Evolutionary conservation across 1,139 yeast species (phyloP).

Genomic region (Zygosaccharomyces sapae): DNA sequence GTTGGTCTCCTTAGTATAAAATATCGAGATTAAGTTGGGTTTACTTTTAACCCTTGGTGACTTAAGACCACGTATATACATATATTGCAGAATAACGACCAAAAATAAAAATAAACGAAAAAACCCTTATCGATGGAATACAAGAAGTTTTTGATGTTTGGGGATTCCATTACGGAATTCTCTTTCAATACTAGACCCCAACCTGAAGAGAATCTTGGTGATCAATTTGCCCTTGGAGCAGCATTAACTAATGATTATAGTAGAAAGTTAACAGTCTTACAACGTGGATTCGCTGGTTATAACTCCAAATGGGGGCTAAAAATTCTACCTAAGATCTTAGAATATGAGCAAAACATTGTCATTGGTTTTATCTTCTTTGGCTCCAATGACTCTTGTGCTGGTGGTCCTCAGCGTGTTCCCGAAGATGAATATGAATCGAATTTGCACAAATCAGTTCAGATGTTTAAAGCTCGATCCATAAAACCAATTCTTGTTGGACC

Average conservation of each 20-base stretch:
- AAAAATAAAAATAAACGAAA: not conserved
- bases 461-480: conserved; percentile 42
- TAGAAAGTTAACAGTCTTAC: conserved; percentile 52
- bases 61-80: no score
- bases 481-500: conserved; percentile 60
- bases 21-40: not conserved
- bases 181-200: conserved; percentile 37
- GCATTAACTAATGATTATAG: conserved; percentile 48
- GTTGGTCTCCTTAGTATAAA: not conserved
- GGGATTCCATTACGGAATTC: conserved; percentile 66
- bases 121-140: conserved; percentile 26
- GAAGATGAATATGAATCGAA: conserved; percentile 48
- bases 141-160: conserved; percentile 55
- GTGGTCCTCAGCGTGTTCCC: conserved; percentile 52
- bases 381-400: conserved; percentile 61
- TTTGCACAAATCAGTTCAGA: conserved; percentile 41
- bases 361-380: conserved; percentile 66
- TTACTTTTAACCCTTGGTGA: no score
- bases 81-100: no score
- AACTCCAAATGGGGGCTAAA: conserved; percentile 49
- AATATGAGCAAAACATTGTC: conserved; percentile 40
- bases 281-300: conserved; percentile 63
- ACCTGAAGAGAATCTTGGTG: conserved; percentile 10
- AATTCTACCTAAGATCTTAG: conserved; percentile 47
- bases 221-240: conserved; percentile 48